A percentile compares a stretch with the other conserved stretches of the same genome.
Evolutionary conservation across 345 rosid species (phyloP).

Genomic region (Salix arbutifolia): DNA sequence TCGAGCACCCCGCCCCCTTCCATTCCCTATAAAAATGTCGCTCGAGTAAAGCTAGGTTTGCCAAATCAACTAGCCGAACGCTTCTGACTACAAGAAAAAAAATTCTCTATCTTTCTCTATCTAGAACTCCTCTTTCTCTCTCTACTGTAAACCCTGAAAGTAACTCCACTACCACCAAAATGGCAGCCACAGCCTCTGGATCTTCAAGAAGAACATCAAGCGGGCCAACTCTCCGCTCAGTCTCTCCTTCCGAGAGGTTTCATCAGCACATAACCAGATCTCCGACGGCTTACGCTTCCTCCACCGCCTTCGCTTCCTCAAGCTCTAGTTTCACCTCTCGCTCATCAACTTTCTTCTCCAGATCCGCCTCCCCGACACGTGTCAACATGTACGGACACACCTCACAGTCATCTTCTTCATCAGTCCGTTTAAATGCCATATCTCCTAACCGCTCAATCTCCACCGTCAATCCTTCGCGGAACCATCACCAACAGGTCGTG

Average conservation of each 20-base stretch:
- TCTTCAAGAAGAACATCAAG: conserved; percentile 37
- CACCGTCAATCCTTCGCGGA: conserved; percentile 21
- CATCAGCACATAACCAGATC: not conserved
- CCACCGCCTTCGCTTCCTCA: conserved; percentile 52
- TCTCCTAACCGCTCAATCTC: conserved; percentile 55
- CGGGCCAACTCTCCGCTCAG: conserved; percentile 40
- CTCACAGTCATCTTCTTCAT: conserved; percentile 40
- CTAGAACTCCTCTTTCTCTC: not conserved
- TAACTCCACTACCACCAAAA: conserved; percentile 2
- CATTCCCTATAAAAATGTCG: conserved; percentile 42
- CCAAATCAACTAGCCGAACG: conserved; percentile 36
- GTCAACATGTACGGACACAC: conserved; percentile 31
- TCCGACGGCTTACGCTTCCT: conserved; percentile 15
- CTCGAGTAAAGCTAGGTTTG: conserved; percentile 47
- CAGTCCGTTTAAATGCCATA: conserved; percentile 21
- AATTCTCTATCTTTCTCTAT: not conserved
- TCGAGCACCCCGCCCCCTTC: not conserved
- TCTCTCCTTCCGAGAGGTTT: conserved; percentile 46
- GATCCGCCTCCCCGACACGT: conserved; percentile 55
- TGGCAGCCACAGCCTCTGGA: conserved; percentile 41
- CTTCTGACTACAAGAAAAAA: not conserved
- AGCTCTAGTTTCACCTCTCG: conserved; percentile 46
- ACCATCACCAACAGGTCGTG: conserved; percentile 21
- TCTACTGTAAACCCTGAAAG: not conserved
- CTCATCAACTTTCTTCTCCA: conserved; percentile 34